Conservation (phyloP, 139 green algal species). For the Axilococcus clingmanii region DNA sequence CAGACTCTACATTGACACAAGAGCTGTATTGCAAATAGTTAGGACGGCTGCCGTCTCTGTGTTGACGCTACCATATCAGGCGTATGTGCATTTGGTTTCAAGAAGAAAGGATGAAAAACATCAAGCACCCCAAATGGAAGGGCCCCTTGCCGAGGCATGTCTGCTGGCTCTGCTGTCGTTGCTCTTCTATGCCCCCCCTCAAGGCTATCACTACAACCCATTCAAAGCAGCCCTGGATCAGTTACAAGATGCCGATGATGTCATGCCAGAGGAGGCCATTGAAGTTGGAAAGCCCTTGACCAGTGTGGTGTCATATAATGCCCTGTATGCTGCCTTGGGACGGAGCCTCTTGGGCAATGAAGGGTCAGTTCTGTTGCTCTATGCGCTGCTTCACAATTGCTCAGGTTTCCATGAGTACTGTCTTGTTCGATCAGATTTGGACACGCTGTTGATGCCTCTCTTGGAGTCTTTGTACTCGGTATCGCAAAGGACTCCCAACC, state of each 20-base stretch:
- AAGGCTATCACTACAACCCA: constrained; percentile 29
- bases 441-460: constrained; percentile 63
- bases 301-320: no score
- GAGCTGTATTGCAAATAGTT: constrained; percentile 25
- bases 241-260: constrained; percentile 26
- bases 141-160: constrained; percentile 37
- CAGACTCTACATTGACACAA: constrained; percentile 10
- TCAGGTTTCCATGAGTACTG: constrained; percentile 42
- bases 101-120: not conserved
- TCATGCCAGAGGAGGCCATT: no score
- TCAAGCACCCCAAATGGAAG: constrained; percentile 5
- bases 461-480: constrained; percentile 41
- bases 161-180: constrained; percentile 54
- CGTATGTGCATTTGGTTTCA: constrained; percentile 42
- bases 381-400: constrained; percentile 64
- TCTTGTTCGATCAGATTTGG: constrained; percentile 43
- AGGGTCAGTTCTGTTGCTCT: constrained; percentile 65
- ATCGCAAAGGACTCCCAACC: constrained; percentile 17
- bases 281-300: no score
- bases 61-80: constrained; percentile 50
- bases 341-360: constrained; percentile 21
- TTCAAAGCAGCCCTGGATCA: constrained; percentile 32
- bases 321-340: constrained; percentile 19
- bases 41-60: constrained; percentile 37
- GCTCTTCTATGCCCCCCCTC: constrained; percentile 37